A percentile compares a stretch with the other conserved stretches of the same genome.
phyloP scores from a whole-genome alignment of 2,329 filamentous ascomycete genomes.

The Blastomyces parvus region DNA sequence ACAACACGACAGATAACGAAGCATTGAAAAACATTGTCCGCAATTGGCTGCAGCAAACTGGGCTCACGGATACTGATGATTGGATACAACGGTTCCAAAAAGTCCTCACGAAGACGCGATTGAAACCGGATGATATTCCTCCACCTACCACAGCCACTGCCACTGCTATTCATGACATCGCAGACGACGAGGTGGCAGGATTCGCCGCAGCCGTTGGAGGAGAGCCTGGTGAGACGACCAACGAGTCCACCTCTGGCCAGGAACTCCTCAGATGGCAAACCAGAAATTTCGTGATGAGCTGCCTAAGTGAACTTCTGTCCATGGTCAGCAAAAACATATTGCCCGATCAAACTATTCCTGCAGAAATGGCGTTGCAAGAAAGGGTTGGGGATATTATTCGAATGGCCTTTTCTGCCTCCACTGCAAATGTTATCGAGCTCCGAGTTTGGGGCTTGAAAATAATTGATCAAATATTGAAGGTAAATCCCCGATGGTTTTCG shows the following conservation, averaged over 20 bases:
- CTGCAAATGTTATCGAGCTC: conserved; percentile 80
- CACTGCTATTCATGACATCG: conserved; percentile 58
- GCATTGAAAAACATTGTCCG: conserved; percentile 78
- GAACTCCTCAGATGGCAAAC: conserved; percentile 94
- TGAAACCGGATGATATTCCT: conserved; percentile 46
- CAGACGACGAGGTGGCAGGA: conserved; percentile 93
- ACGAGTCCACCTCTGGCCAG: conserved; percentile 52
- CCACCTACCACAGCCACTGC: conserved; percentile 30
- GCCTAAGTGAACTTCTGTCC: conserved; percentile 70
- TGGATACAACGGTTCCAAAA: conserved; percentile 87
- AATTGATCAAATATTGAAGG: conserved; percentile 79
- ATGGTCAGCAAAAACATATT: conserved; percentile 70
- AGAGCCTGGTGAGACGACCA: conserved; percentile 48
- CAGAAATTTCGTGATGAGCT: conserved; percentile 83
- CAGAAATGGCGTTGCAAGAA: conserved; percentile 68
- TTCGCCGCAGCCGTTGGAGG: conserved; percentile 69
- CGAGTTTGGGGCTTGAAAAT: conserved; percentile 88
- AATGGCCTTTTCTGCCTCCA: conserved; percentile 96
- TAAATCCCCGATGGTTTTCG: conserved; percentile 19
- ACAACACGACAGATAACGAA: conserved; percentile 64
- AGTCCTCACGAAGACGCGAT: conserved; percentile 77
- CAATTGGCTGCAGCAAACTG: conserved; percentile 90
- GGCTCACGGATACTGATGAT: conserved; percentile 63
- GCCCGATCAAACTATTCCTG: conserved; percentile 66
- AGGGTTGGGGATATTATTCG: conserved; percentile 86